These are phyloP conservation scores for Phytophthora sp. DNA, from an alignment of 352 stramenopile species.

Conservation along the genomic window DNA sequence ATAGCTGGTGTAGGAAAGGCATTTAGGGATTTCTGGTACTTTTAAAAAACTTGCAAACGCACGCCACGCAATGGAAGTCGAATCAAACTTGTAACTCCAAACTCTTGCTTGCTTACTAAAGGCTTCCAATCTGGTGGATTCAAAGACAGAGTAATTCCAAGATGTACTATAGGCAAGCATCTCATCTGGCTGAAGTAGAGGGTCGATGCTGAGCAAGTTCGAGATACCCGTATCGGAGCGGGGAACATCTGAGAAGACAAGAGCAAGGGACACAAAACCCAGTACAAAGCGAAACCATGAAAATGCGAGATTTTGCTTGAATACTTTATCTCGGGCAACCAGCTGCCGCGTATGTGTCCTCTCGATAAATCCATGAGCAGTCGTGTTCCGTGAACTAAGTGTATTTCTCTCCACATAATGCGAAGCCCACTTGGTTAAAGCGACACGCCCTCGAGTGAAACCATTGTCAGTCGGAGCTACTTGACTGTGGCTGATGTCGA, in stretches of 20 bases:
- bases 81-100: conserved; percentile 44
- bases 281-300: conserved; percentile 12
- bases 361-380: background rate
- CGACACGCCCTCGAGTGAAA: background rate
- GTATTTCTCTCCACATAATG: background rate
- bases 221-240: conserved; percentile 25
- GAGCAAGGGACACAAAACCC: conserved; percentile 15
- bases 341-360: background rate
- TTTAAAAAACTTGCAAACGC: conserved; percentile 19
- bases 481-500: too few relatives aligned
- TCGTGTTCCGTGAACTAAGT: background rate
- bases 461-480: too few relatives aligned
- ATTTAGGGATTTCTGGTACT: conserved; percentile 18
- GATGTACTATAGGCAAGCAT: conserved; percentile 15
- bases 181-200: conserved; percentile 22
- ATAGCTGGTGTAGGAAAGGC: conserved; percentile 15
- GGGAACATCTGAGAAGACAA: conserved; percentile 29
- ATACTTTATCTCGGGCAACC: background rate
- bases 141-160: conserved; percentile 24
- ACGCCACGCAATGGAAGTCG: conserved; percentile 25
- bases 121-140: conserved; percentile 5
- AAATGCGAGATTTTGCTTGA: conserved; percentile 15
- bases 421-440: background rate
- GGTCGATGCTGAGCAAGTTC: background rate
- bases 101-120: background rate